Conservation (phyloP, 192 early-diverging fungal genomes). For the Gonapodya prolifera region DNA sequence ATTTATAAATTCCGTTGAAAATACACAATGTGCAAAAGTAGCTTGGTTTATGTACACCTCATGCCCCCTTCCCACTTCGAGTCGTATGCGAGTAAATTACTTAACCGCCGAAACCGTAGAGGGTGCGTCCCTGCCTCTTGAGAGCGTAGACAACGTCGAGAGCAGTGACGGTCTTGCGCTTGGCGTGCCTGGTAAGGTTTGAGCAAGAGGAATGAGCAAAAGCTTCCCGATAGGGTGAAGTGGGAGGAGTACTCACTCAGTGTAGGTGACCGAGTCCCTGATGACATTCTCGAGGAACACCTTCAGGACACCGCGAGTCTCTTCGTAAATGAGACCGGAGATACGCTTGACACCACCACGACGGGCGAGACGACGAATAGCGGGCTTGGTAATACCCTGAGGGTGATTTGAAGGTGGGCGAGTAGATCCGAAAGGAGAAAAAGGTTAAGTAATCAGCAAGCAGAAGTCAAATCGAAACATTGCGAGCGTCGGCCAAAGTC, state of each 20-base stretch:
- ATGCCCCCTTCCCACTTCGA: neutral
- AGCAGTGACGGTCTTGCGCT: conserved; percentile 98
- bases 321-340: conserved; percentile 98
- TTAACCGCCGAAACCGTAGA: conserved; percentile 79
- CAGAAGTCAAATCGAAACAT: conserved; percentile 16
- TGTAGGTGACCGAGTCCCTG: conserved; percentile 97
- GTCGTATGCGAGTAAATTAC: neutral
- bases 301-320: conserved; percentile 96
- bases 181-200: conserved; percentile 52
- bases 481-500: conserved; percentile 6
- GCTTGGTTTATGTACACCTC: neutral
- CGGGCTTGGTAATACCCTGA: conserved; percentile 90
- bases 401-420: conserved; percentile 11
- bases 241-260: conserved; percentile 34
- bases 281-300: conserved; percentile 98
- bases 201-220: neutral
- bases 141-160: conserved; percentile 98
- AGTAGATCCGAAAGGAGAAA: conserved; percentile 17
- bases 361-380: conserved; percentile 96
- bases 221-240: neutral
- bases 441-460: conserved; percentile 14
- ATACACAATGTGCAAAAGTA: neutral
- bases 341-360: conserved; percentile 99
- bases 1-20: neutral
- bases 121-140: conserved; percentile 93